These are phyloP conservation scores for Tetradesmus lagerheimii DNA, from an alignment of 139 green algal species.

Conservation along the genomic window DNA sequence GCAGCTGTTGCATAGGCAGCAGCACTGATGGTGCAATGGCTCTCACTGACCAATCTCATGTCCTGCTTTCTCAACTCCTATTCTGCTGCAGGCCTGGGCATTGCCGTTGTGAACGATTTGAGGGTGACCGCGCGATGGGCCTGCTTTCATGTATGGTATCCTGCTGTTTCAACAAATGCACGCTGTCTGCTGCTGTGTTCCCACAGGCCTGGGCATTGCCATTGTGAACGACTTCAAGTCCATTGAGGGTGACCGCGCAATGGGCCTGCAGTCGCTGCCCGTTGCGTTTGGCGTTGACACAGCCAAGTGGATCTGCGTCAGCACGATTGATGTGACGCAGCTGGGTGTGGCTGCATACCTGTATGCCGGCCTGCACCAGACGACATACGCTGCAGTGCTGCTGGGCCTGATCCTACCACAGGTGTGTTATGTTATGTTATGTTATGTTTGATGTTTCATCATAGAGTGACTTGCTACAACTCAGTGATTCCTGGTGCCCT, in stretches of 20 bases:
- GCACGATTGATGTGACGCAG: conserved; percentile 95
- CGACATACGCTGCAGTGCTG: conserved; percentile 90
- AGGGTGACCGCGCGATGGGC: conserved; percentile 86
- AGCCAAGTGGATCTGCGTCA: conserved; percentile 98
- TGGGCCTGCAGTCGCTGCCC: conserved; percentile 94
- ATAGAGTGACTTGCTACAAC: no score
- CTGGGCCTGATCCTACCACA: conserved; percentile 94
- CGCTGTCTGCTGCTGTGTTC: not conserved
- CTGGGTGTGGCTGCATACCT: conserved; percentile 91
- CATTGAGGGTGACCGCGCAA: conserved; percentile 61
- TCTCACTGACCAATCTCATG: no score
- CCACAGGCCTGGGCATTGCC: conserved; percentile 95
- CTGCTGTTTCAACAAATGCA: no score
- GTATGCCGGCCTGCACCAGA: conserved; percentile 81
- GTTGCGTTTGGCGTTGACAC: conserved; percentile 98
- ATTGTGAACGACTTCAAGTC: conserved; percentile 99
- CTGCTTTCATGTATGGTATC: not conserved
- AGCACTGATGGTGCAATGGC: no score
- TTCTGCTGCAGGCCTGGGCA: conserved; percentile 90
- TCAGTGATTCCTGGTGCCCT: no score
- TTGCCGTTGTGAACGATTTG: conserved; percentile 99
- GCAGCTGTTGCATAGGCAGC: no score
- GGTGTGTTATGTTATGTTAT: conserved; percentile 48
- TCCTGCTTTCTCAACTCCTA: not conserved
- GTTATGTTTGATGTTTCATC: no score